A percentile compares a stretch with the other conserved stretches of the same genome.
phyloP scores from a whole-genome alignment of 345 rosid species.

The Pistacia integerrima region DNA sequence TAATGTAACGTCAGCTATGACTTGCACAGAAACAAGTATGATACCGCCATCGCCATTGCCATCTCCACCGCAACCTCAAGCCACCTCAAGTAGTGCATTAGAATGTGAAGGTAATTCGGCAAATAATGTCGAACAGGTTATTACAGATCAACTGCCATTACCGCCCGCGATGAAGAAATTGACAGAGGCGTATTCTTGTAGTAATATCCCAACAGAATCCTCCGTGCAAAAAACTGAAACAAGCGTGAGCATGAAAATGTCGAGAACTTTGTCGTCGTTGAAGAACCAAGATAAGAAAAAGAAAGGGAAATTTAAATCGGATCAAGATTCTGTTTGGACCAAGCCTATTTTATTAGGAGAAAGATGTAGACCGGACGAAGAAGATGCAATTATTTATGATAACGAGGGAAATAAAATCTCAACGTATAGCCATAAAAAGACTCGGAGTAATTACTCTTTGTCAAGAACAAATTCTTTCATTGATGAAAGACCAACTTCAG shows the following conservation, averaged over 20 bases:
- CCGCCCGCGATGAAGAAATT: conserved; percentile 48
- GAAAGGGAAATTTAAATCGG: conserved; percentile 42
- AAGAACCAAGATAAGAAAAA: conserved; percentile 12
- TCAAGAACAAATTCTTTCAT: conserved; percentile 42
- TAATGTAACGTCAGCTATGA: no score
- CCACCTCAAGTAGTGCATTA: not conserved
- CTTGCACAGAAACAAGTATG: not conserved
- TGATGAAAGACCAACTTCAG: conserved; percentile 27
- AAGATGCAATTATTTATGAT: conserved; percentile 36
- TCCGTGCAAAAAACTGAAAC: conserved; percentile 21
- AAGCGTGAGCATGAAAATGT: conserved; percentile 35
- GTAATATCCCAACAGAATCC: conserved; percentile 20
- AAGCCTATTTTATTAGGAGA: conserved; percentile 75
- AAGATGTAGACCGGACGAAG: conserved; percentile 55
- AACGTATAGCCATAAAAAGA: conserved; percentile 42
- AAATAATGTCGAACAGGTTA: not conserved
- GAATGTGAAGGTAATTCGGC: not conserved
- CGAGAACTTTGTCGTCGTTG: conserved; percentile 46
- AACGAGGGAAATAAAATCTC: conserved; percentile 41
- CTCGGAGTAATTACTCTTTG: conserved; percentile 32
- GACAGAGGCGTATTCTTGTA: conserved; percentile 32
- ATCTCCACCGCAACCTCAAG: not conserved
- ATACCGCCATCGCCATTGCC: not conserved
- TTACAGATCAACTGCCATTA: conserved; percentile 32
- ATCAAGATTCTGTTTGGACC: conserved; percentile 50